Evolutionary conservation across 257 asterid species (phyloP).

Genomic region (Solanum pennellii): DNA sequence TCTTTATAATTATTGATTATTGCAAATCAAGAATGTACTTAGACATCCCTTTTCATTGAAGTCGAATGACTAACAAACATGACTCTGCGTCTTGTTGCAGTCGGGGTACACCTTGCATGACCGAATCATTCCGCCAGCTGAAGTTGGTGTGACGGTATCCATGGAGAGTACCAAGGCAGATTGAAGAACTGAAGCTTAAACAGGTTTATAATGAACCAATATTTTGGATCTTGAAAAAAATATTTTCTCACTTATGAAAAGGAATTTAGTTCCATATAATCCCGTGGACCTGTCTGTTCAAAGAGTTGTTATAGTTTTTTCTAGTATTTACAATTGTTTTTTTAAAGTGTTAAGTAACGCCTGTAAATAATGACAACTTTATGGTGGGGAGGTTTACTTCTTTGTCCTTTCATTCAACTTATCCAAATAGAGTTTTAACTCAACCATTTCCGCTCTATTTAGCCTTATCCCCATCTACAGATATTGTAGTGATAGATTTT

Average conservation of each 20-base stretch:
- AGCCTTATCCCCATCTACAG: no score
- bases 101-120: constrained; percentile 65
- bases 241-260: background rate
- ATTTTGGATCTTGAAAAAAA: background rate
- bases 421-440: no score
- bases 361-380: background rate
- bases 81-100: constrained; percentile 17
- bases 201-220: background rate
- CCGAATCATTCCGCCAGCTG: constrained; percentile 76
- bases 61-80: background rate
- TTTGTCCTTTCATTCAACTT: no score
- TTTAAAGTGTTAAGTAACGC: background rate
- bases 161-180: background rate
- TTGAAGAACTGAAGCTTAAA: background rate
- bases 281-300: background rate
- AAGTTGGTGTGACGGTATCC: constrained; percentile 68
- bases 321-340: background rate
- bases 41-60: background rate
- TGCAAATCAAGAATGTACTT: background rate
- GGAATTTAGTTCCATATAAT: background rate
- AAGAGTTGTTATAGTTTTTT: background rate
- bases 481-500: no score
- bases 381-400: no score
- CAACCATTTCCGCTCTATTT: no score
- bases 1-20: background rate